These are phyloP conservation scores for Dendrobium huoshanense DNA, from an alignment of 106 monocot species.

Conservation along the genomic window DNA sequence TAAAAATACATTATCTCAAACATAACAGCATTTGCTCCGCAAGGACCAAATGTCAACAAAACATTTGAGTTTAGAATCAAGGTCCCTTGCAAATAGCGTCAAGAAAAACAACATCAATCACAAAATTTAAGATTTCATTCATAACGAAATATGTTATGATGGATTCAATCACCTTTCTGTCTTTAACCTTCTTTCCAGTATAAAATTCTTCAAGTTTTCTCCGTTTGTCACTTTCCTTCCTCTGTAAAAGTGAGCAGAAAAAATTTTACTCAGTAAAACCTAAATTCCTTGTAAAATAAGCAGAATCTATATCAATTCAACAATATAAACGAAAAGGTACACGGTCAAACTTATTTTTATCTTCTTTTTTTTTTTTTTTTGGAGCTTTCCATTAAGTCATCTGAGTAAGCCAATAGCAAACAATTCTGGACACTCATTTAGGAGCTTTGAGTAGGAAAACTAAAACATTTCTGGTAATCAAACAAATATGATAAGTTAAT, in stretches of 20 bases:
- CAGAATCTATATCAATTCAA: neutral
- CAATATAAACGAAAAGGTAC: neutral
- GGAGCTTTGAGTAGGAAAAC: neutral
- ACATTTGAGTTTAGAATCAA: neutral
- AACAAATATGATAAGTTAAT: neutral
- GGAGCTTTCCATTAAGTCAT: neutral
- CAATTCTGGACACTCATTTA: neutral
- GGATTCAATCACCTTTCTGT: conserved; percentile 50
- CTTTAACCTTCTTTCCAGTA: conserved; percentile 56
- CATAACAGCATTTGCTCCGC: neutral
- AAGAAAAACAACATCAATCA: neutral
- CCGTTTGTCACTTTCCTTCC: conserved; percentile 69
- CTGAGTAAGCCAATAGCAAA: neutral
- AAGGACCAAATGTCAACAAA: neutral
- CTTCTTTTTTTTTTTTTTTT: neutral
- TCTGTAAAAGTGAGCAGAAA: conserved; percentile 21
- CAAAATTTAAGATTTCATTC: neutral
- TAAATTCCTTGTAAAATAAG: neutral
- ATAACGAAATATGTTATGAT: neutral
- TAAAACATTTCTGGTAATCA: neutral
- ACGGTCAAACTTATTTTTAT: neutral
- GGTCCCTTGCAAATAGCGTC: neutral
- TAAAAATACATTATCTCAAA: neutral
- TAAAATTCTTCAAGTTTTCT: conserved; percentile 52
- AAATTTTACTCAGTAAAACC: neutral